Evolutionary conservation across 345 rosid species (phyloP), one percentile per base, ranked within the genome.

Genomic region (Streptanthus diversifolius): DNA sequence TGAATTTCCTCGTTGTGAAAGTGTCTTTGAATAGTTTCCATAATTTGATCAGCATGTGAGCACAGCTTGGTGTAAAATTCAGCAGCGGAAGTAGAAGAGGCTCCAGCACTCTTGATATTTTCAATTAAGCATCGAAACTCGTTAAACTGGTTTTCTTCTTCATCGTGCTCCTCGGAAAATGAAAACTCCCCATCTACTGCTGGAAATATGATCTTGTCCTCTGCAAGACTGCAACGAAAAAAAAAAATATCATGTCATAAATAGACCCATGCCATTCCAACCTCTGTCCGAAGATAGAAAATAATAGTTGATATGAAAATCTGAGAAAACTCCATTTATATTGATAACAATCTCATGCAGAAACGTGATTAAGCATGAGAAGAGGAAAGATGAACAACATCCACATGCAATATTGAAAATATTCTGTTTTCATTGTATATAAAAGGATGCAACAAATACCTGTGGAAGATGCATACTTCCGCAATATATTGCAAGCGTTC

Each of bases 391-490:
- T 55, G 41, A 62, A 61, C 29, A 55, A 22, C 40, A 75, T 33
- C 57, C 40, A 58, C 61, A 60, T 10, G 29, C 63, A 53, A 76
- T 63, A 27, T 13, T 59, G 15, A 41, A 40, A 63, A 11, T n/a
- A 37, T 24, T 51, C 2, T 33, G 35, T 39, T 53, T 65, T 30
- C 63, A 29, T 30, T 22, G 60, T 33, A 63, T 24, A 60, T 32
- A 39, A 68, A 30, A 63, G 54, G 39, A 61, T 47, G 36, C 75
- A 63, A 25, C 13, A 72, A 45, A 21, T 87, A 88, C 98, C 97
- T 86, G 80, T 90, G 98, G 77, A 84, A 93, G 75, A 90, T 90
- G 85, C 93, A 89, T 63, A 93, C 87, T 82, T 93, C 97, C 27
- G 95, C 93, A 80, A 90, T 84, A 70, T 83, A 93, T 77, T 93